These are phyloP conservation scores for Nicotiana tomentosiformis DNA, from an alignment of 257 asterid species.

Conservation along the genomic window DNA sequence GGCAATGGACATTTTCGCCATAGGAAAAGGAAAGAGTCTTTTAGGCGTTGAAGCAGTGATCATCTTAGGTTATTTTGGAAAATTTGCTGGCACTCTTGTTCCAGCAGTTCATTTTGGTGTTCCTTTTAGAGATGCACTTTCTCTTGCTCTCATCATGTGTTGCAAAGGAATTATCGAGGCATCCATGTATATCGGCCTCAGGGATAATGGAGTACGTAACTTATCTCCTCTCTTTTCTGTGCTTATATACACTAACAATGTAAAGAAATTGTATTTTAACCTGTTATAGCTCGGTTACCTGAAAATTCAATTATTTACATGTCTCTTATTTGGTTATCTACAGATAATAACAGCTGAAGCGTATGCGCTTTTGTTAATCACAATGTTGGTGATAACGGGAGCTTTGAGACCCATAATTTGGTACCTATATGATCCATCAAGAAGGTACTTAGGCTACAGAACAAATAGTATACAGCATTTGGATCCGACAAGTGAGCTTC, in stretches of 20 bases:
- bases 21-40: constrained; percentile 3
- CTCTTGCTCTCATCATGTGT: constrained; percentile 52
- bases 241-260: background rate
- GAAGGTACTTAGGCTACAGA: constrained; percentile 27
- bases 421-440: constrained; percentile 50
- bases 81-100: constrained; percentile 38
- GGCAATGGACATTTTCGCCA: constrained; percentile 20
- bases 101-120: constrained; percentile 28
- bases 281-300: background rate
- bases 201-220: constrained; percentile 36
- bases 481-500: constrained; percentile 35
- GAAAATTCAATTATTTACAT: background rate
- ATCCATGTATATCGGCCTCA: constrained; percentile 30
- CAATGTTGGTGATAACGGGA: constrained; percentile 52
- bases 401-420: constrained; percentile 36
- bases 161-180: constrained; percentile 56
- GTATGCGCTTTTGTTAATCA: constrained; percentile 36
- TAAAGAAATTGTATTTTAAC: background rate
- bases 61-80: constrained; percentile 27
- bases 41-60: constrained; percentile 17
- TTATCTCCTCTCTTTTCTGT: background rate
- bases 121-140: constrained; percentile 35
- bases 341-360: constrained; percentile 44
- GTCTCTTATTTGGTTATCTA: constrained; percentile 8
- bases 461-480: constrained; percentile 33